Base-by-base conservation (phyloP, 2,329 filamentous ascomycete genomes). In the Pseudopyricularia javanii region DNA sequence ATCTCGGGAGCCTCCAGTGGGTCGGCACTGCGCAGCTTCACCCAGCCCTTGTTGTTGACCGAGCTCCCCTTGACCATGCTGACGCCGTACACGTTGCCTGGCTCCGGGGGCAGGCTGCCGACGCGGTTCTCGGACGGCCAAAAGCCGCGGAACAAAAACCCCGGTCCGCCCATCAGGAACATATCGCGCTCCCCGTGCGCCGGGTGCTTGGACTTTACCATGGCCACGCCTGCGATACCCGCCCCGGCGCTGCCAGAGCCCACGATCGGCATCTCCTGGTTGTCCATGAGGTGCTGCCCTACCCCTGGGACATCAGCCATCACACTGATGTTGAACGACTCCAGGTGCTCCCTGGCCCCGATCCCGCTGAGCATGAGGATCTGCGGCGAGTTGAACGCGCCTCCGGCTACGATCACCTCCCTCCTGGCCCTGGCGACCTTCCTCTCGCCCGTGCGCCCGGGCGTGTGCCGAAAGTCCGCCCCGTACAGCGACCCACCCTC, bases 1-100 rank as follows among this genome's bases (percentile, higher is more conserved):
- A 84, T 83, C 24, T 75, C 65, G 0, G 81, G 81, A 22, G 72
- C 68, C 55, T 84, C 80, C 15, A 74, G 73, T 1, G 80, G 81
- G 62, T 84, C 74, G 0, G 73, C 65, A 0, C 79, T 83, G 11
- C 67, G 66, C 4, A 85, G 71, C 4, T 63, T 70, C 5, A 85
- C 79, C 0, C 73, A 77, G 15, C 82, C 82, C 6, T 70, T 74
- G 50, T 74, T 71, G 43, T 86, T 86, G 7, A 68, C 65, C 28
- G 66, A 68, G 49, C 72, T 71, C 51, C 68, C 68, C 56, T 70
- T 68, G 30, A 69, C 67, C 56, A 70, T 66, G 70, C 40, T 69
- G 68, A 60, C 56, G 22, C 61, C 61, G 57, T 63, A 61, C 40
- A 64, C 65, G 53, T 61, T 54, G 9, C 59, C 58, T n/a, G 63